A percentile compares a stretch with the other conserved stretches of the same genome.
These are phyloP conservation scores for Trametopsis cervina DNA, from an alignment of 768 basidiomycete genomes.

Conservation along the genomic window DNA sequence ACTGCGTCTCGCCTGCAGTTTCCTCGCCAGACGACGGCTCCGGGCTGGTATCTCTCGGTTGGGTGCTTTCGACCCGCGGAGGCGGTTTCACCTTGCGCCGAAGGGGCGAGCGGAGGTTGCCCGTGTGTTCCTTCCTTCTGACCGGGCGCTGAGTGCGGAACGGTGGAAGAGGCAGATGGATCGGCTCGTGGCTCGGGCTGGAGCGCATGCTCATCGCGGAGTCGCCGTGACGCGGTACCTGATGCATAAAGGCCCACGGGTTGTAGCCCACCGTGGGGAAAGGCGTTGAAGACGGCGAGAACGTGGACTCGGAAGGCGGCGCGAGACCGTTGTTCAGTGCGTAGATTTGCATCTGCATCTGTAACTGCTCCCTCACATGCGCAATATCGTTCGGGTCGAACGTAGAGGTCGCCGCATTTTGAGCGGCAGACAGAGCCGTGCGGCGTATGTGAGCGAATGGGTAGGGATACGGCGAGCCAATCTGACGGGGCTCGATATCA, in stretches of 20 bases:
- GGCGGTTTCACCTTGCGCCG: conserved; percentile 48
- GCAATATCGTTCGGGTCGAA: conserved; percentile 38
- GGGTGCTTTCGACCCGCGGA: conserved; percentile 76
- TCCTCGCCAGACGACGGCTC: conserved; percentile 75
- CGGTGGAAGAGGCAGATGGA: conserved; percentile 45
- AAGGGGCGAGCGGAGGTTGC: conserved; percentile 26
- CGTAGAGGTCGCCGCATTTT: conserved; percentile 26
- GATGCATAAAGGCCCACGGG: conserved; percentile 66
- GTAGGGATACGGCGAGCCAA: conserved; percentile 74
- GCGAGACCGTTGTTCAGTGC: conserved; percentile 61
- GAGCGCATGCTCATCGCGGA: conserved; percentile 57
- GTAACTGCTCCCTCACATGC: conserved; percentile 62
- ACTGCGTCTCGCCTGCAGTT: conserved; percentile 60
- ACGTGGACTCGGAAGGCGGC: conserved; percentile 62
- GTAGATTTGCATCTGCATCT: conserved; percentile 71
- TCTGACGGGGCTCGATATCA: conserved; percentile 26
- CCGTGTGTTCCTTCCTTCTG: conserved; percentile 36
- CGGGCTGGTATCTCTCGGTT: conserved; percentile 75
- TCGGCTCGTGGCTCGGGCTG: conserved; percentile 65
- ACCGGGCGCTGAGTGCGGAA: conserved; percentile 30
- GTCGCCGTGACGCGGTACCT: conserved; percentile 15
- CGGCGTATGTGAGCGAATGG: conserved; percentile 71
- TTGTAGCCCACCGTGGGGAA: conserved; percentile 59
- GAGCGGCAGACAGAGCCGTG: conserved; percentile 31
- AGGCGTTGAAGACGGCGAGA: conserved; percentile 71